Evolutionary conservation across 352 stramenopile species (phyloP), one percentile per base, ranked within the genome.

Genomic region (Elongisporangium undulatum): DNA sequence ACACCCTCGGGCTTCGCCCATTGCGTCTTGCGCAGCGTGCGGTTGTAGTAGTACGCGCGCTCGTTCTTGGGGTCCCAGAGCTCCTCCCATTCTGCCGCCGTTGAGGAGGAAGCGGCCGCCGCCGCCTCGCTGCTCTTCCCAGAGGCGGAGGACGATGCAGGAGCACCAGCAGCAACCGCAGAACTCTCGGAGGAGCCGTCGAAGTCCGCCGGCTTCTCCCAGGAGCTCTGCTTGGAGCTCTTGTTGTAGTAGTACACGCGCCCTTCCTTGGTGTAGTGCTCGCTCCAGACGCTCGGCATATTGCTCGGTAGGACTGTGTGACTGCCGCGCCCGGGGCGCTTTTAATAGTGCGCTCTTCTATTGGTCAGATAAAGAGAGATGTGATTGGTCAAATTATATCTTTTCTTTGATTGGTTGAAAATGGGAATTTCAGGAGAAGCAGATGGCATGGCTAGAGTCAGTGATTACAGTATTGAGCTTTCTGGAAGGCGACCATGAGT

Each of bases 201-300:
- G 64, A 92, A 93, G 67, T 92, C 79, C 20, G 65, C 65, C 20
- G 87, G 87, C 55, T 89, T 87, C 58, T 94, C 85, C 87, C 87
- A 96, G 62, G 83, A 79, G 74, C 86, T 95, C 67, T 94, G 79
- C 76, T 94, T 92, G 10, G 85, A 94, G 56, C 59, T 75, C 61
- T 82, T 82, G 71, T 95, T 95, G 78, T 95, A 94, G 72, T 94
- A 95, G 68, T 95, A 95, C 58, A 79, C 79, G 17, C 81, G 77
- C 22, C 87, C 87, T 49, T 95, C 87, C 65, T 94, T 93, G 23
- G 85, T 94, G 64, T 84, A 77, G 72, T 95, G 79, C 65, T 90
- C 84, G 67, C 84, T 95, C 84, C 86, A 95, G 20, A 87, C 68
- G 39, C 65, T 69, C 59, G 74, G 69, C 72, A 65, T 41, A 41